phyloP scores from a whole-genome alignment of 2,329 filamentous ascomycete species.

The Hypoxylon rubiginosum region DNA sequence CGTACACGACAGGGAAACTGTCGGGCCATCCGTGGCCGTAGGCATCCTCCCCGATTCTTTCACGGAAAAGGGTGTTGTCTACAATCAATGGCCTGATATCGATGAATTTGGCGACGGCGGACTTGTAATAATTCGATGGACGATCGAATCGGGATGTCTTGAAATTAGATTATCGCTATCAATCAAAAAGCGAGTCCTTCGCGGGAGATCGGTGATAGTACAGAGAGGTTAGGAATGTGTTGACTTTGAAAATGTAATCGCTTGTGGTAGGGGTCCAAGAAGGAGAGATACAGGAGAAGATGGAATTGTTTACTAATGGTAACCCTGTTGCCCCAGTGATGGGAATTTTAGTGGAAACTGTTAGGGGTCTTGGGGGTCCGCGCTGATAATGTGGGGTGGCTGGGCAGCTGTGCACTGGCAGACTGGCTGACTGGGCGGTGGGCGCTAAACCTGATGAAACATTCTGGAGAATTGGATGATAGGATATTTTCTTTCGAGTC shows the following conservation, averaged over 20 bases:
- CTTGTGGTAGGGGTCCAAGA: constrained; percentile 7
- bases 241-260: constrained; percentile 21
- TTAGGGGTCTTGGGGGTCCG: constrained; percentile 4
- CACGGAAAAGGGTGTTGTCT: constrained; percentile 15
- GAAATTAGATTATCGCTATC: constrained; percentile 34
- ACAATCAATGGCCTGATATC: constrained; percentile 18
- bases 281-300: constrained; percentile 2
- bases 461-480: not conserved
- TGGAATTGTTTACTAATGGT: constrained; percentile 34
- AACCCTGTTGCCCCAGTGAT: constrained; percentile 32
- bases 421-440: constrained; percentile 16
- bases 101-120: constrained; percentile 10
- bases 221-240: constrained; percentile 28
- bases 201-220: constrained; percentile 15
- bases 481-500: not conserved
- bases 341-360: not conserved
- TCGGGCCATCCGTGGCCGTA: constrained; percentile 41
- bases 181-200: constrained; percentile 8
- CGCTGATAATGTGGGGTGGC: constrained; percentile 16
- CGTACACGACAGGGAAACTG: constrained; percentile 51
- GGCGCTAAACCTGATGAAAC: constrained; percentile 24
- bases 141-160: constrained; percentile 31
- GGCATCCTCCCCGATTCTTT: constrained; percentile 37
- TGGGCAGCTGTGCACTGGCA: constrained; percentile 4
- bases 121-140: constrained; percentile 5